phyloP scores from a whole-genome alignment of 2,329 filamentous ascomycete species.

The Monilinia polystroma region DNA sequence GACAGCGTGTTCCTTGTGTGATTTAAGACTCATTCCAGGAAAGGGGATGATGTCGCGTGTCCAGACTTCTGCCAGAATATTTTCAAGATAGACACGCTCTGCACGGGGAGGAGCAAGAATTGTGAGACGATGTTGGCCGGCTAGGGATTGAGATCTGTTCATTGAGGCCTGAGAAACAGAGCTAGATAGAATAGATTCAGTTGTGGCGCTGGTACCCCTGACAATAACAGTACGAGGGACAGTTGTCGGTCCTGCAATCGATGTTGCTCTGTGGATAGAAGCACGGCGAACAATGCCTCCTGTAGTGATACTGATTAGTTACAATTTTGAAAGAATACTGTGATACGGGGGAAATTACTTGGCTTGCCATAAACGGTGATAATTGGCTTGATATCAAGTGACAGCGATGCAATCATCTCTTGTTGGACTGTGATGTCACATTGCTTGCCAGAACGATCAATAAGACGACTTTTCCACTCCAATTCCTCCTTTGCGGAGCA shows the following conservation, averaged over 20 bases:
- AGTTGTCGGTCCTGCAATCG: conserved; percentile 63
- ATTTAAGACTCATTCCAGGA: conserved; percentile 71
- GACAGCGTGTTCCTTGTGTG: conserved; percentile 69
- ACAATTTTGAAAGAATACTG: not conserved
- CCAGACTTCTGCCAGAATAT: conserved; percentile 75
- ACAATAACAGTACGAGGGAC: conserved; percentile 76
- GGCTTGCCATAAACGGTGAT: conserved; percentile 74
- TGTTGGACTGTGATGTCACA: conserved; percentile 48
- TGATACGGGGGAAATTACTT: conserved; percentile 46
- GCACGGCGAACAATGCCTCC: conserved; percentile 64
- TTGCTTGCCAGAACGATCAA: conserved; percentile 51
- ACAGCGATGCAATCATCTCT: conserved; percentile 61
- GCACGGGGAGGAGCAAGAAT: conserved; percentile 71
- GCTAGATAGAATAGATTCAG: conserved; percentile 44
- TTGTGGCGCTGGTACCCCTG: conserved; percentile 75
- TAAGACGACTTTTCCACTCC: conserved; percentile 73
- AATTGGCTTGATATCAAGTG: conserved; percentile 69
- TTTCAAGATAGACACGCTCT: conserved; percentile 76
- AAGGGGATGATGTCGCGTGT: conserved; percentile 77
- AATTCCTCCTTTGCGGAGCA: conserved; percentile 78
- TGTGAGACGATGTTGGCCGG: conserved; percentile 66
- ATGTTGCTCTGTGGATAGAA: conserved; percentile 77
- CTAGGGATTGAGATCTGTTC: conserved; percentile 75
- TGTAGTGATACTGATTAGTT: conserved; percentile 34
- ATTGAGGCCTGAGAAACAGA: conserved; percentile 52